Conservation (phyloP, 2,329 filamentous ascomycete species). For the Neonectria punicea region DNA sequence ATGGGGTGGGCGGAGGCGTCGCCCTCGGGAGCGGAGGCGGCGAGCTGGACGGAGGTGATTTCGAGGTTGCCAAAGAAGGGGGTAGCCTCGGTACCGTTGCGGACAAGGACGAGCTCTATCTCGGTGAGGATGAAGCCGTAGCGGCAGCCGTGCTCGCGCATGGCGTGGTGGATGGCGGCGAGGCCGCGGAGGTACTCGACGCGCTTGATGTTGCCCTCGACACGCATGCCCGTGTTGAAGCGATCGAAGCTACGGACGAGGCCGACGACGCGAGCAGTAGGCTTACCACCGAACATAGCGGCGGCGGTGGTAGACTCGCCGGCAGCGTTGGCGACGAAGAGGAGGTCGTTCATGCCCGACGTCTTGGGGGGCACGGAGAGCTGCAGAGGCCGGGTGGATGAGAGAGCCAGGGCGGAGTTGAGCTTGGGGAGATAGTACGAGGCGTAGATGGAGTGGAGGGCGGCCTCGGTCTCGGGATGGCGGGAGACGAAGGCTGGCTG, state of each 20-base stretch:
- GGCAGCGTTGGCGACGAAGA: constrained; percentile 73
- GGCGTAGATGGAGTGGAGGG: constrained; percentile 79
- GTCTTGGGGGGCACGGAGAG: constrained; percentile 56
- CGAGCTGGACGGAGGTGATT: constrained; percentile 70
- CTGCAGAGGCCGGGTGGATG: constrained; percentile 72
- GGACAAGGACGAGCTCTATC: constrained; percentile 91
- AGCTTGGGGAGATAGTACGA: constrained; percentile 86
- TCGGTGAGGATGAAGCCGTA: constrained; percentile 98
- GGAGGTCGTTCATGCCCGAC: constrained; percentile 59
- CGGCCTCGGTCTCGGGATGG: constrained; percentile 80
- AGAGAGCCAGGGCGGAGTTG: constrained; percentile 83
- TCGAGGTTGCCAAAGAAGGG: constrained; percentile 93
- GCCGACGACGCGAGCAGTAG: constrained; percentile 73
- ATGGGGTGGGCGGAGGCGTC: constrained; percentile 45
- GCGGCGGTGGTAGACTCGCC: constrained; percentile 67
- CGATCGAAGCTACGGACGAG: constrained; percentile 92
- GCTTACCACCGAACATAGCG: constrained; percentile 60
- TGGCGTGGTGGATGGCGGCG: constrained; percentile 85
- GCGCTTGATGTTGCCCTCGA: constrained; percentile 83
- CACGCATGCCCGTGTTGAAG: constrained; percentile 95
- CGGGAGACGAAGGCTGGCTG: constrained; percentile 67
- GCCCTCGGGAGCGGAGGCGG: constrained; percentile 49
- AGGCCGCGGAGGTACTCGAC: constrained; percentile 91
- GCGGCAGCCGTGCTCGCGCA: constrained; percentile 92
- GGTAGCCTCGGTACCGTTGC: constrained; percentile 75